phyloP scores from a whole-genome alignment of 2,329 filamentous ascomycete genomes.

The Rosellinia necatrix region DNA sequence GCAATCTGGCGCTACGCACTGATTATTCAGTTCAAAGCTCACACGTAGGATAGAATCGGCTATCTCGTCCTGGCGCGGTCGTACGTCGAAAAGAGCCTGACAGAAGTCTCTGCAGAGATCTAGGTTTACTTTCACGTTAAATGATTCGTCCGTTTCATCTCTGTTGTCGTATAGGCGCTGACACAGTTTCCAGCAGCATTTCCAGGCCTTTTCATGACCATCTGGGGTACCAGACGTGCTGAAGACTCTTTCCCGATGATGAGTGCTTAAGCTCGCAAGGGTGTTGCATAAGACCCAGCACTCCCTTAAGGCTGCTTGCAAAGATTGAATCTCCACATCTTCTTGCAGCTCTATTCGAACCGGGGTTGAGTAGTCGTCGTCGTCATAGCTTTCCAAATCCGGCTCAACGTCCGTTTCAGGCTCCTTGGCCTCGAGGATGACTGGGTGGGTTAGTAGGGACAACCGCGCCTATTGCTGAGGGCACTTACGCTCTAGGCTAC shows the following conservation, averaged over 20 bases:
- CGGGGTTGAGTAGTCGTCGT: constrained; percentile 51
- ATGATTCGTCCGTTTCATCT: constrained; percentile 69
- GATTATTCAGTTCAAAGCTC: constrained; percentile 94
- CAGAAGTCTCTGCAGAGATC: constrained; percentile 92
- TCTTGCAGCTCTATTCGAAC: constrained; percentile 46
- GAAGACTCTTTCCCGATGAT: constrained; percentile 80
- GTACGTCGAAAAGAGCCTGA: constrained; percentile 85
- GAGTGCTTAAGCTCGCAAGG: constrained; percentile 80
- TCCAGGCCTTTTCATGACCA: constrained; percentile 87
- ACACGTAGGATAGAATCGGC: constrained; percentile 87
- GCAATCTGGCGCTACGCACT: constrained; percentile 53
- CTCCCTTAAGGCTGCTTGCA: constrained; percentile 80
- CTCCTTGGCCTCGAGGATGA: constrained; percentile 55
- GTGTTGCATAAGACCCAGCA: constrained; percentile 97
- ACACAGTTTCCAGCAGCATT: constrained; percentile 90
- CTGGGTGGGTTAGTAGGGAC: constrained; percentile 44
- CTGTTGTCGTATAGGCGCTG: constrained; percentile 84
- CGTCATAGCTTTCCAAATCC: constrained; percentile 61
- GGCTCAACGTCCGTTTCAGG: constrained; percentile 57
- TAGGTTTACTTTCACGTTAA: constrained; percentile 73
- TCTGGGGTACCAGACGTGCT: constrained; percentile 74
- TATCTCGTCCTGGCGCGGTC: constrained; percentile 75
- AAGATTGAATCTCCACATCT: constrained; percentile 64
- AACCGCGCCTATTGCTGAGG: not conserved
- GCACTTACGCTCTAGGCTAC: constrained; percentile 76